phyloP scores from a whole-genome alignment of 345 rosid genomes.

The Reutealis trisperma region DNA sequence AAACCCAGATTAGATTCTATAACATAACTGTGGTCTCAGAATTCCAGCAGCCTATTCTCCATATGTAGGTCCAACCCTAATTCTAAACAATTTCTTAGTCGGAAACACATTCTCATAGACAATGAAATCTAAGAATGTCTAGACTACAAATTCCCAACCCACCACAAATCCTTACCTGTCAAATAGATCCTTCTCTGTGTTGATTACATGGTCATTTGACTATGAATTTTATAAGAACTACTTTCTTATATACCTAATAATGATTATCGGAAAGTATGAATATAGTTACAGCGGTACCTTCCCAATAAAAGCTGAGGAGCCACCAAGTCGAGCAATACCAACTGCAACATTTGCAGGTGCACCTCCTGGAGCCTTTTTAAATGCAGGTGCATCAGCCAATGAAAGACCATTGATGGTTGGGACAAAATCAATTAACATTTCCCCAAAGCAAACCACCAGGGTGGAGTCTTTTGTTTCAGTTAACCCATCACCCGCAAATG shows the following conservation, averaged over 20 bases:
- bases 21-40: neutral
- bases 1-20: neutral
- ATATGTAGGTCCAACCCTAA: neutral
- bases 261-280: neutral
- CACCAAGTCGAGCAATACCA: constrained; percentile 92
- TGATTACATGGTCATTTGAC: neutral
- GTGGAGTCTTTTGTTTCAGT: constrained; percentile 53
- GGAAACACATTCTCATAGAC: neutral
- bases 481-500: constrained; percentile 44
- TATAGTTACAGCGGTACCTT: constrained; percentile 48
- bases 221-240: neutral
- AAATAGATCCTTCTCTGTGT: neutral
- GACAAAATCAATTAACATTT: constrained; percentile 93
- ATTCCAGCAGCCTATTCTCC: neutral
- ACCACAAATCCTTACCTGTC: neutral
- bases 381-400: constrained; percentile 85
- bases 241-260: neutral
- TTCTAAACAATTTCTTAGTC: neutral
- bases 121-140: neutral
- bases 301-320: constrained; percentile 88
- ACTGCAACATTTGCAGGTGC: constrained; percentile 98
- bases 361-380: constrained; percentile 93
- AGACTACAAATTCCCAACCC: neutral
- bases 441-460: constrained; percentile 88
- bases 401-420: constrained; percentile 82